Percentiles rank a stretch among this genome's conserved stretches.
Evolutionary conservation across 495 filamentous ascomycete genomes (phyloP).

Genomic region (Halenospora varia): DNA sequence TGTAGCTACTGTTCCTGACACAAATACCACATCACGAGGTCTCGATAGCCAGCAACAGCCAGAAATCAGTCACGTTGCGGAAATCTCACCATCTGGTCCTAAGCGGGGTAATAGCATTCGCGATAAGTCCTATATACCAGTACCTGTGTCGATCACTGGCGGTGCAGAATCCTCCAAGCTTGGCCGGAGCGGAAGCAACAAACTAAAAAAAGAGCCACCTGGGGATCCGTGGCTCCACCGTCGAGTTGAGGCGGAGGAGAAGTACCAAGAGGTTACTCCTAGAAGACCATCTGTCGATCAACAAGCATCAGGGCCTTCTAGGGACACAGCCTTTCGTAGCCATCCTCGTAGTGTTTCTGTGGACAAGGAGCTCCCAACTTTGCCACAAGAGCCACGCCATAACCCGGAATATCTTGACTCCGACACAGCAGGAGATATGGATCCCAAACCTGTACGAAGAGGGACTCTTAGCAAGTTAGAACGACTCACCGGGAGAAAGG

Average conservation of each 20-base stretch:
- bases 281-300: constrained; percentile 9
- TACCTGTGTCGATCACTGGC: constrained; percentile 10
- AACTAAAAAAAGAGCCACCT: constrained; percentile 24
- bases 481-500: constrained; percentile 21
- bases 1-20: neutral
- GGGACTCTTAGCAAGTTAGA: constrained; percentile 20
- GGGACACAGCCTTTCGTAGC: constrained; percentile 14
- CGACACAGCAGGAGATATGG: constrained; percentile 12
- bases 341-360: constrained; percentile 10
- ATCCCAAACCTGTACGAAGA: constrained; percentile 15
- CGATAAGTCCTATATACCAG: constrained; percentile 13
- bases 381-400: constrained; percentile 1
- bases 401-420: neutral
- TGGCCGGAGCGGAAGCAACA: constrained; percentile 22
- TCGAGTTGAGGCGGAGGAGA: constrained; percentile 11
- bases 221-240: constrained; percentile 18
- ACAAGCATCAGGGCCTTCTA: neutral
- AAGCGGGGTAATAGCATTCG: constrained; percentile 17
- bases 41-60: constrained; percentile 12
- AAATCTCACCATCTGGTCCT: neutral
- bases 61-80: neutral
- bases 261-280: constrained; percentile 8
- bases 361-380: constrained; percentile 18
- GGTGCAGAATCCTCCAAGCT: constrained; percentile 10
- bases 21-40: neutral